Conservation (phyloP, 192 early-diverging fungal species). For the Dimargaris cristalligena region DNA sequence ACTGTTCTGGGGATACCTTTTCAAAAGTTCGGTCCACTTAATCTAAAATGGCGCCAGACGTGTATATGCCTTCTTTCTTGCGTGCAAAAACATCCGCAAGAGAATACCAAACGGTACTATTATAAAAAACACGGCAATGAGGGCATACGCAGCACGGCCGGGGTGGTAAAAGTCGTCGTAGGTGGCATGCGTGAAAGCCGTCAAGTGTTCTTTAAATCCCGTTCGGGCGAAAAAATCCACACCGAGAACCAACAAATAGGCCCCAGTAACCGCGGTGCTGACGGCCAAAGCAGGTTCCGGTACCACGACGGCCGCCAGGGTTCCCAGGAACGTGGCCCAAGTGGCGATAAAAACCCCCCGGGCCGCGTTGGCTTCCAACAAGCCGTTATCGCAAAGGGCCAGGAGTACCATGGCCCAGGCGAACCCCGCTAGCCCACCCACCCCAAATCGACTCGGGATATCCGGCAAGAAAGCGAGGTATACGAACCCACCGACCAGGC, state of each 20-base stretch:
- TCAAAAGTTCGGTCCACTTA: no score
- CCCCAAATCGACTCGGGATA: background rate
- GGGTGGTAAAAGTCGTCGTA: slow-evolving; percentile 6
- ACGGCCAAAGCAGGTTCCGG: background rate
- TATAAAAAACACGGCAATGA: slow-evolving; percentile 4
- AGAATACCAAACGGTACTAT: background rate
- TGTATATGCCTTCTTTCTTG: no score
- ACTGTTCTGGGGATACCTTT: no score
- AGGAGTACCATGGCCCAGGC: slow-evolving; percentile 4
- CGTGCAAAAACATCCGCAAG: no score
- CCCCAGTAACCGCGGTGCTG: slow-evolving; percentile 4
- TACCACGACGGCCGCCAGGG: background rate
- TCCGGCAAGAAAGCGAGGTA: background rate
- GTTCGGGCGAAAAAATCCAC: slow-evolving; percentile 5
- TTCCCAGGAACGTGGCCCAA: background rate
- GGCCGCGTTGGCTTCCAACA: background rate
- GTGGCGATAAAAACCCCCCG: slow-evolving; percentile 8
- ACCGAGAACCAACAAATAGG: slow-evolving; percentile 7
- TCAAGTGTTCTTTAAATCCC: slow-evolving; percentile 6
- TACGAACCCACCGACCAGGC: background rate
- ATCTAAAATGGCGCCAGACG: no score
- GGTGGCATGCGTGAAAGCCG: slow-evolving; percentile 8
- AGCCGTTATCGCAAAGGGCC: background rate
- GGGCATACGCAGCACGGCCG: slow-evolving; percentile 1
- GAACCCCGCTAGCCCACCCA: slow-evolving; percentile 9